phyloP scores from a whole-genome alignment of 2,329 filamentous ascomycete genomes.

The Colletotrichum horii region DNA sequence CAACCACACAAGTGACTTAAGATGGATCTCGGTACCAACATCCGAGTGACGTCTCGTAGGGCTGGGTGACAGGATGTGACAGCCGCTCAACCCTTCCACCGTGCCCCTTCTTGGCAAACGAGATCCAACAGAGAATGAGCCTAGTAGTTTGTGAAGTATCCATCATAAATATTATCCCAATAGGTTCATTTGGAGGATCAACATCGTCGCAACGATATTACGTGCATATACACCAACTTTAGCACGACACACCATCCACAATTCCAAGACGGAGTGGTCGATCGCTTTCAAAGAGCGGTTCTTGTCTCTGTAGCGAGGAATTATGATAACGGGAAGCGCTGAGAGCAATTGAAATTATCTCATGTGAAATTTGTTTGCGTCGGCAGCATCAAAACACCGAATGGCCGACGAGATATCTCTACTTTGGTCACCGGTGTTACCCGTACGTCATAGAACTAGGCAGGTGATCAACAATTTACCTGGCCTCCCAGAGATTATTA shows the following conservation, averaged over 20 bases:
- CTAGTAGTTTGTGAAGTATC: not conserved
- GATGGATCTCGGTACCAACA: not conserved
- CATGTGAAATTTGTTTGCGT: not conserved
- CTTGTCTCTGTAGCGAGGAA: not conserved
- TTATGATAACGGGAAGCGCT: not conserved
- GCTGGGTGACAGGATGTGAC: not conserved
- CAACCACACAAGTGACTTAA: not conserved
- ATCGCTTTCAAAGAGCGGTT: not conserved
- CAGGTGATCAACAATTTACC: not conserved
- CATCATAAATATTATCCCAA: not conserved
- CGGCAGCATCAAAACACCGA: not conserved
- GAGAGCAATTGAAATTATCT: not conserved
- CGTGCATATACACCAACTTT: not conserved
- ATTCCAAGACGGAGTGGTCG: not conserved
- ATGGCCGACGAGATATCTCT: not conserved
- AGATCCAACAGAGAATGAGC: not conserved
- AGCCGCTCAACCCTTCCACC: not conserved
- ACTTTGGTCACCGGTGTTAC: not conserved
- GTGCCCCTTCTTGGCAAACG: not conserved
- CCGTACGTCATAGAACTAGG: not conserved
- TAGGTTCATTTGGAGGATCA: not conserved
- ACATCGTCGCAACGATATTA: not conserved
- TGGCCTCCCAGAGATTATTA: fast-evolving
- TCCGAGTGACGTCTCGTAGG: not conserved
- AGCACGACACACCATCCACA: not conserved